Evolutionary conservation across 257 asterid genomes (phyloP).

Genomic region (Primulina huaijiensis): DNA sequence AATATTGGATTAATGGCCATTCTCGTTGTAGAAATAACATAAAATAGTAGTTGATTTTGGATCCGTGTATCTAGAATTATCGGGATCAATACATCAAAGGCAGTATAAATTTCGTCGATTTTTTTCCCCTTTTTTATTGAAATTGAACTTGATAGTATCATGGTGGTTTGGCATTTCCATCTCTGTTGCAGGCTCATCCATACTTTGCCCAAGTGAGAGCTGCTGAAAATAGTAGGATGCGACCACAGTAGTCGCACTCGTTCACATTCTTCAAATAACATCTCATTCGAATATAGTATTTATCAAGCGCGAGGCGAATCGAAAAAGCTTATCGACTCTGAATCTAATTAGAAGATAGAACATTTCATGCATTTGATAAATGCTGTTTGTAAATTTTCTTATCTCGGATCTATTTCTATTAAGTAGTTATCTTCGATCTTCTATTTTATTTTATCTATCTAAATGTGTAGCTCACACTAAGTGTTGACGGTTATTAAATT

Average conservation of each 20-base stretch:
- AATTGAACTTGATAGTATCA: background rate
- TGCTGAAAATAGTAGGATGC: slow-evolving; percentile 45
- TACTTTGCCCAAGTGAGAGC: slow-evolving; percentile 45
- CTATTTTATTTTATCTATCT: too few species aligned
- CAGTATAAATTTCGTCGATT: background rate
- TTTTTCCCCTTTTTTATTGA: background rate
- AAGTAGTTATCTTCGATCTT: too few species aligned
- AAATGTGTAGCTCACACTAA: background rate
- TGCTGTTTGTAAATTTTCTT: background rate
- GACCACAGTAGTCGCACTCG: slow-evolving; percentile 29
- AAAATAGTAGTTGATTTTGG: background rate
- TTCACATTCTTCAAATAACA: background rate
- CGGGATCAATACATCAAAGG: background rate
- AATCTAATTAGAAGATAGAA: background rate
- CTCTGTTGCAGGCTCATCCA: slow-evolving; percentile 39
- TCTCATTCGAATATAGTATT: background rate
- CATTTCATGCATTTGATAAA: background rate
- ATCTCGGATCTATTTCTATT: background rate
- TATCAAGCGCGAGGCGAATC: background rate
- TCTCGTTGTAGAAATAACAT: background rate
- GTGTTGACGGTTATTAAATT: too few species aligned
- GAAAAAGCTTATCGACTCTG: background rate
- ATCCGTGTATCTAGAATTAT: background rate
- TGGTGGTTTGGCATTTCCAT: background rate
- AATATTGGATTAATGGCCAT: background rate